Evolutionary conservation across 2,329 filamentous ascomycete genomes (phyloP).

Genomic region (Shiraia bambusicola): DNA sequence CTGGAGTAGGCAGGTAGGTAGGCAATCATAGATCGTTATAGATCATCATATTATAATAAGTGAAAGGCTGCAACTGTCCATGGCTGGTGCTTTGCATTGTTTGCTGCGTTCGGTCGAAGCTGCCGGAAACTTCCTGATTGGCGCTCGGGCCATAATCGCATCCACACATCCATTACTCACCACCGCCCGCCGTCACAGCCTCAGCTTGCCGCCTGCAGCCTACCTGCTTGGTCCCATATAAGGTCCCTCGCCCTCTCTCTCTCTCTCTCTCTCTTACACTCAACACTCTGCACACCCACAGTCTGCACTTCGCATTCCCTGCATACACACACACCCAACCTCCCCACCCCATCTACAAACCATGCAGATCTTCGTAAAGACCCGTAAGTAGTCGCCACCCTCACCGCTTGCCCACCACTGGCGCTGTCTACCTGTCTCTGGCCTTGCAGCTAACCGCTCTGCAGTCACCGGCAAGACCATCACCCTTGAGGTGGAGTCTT

Average conservation of each 20-base stretch:
- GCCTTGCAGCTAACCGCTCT: slow-evolving; percentile 35
- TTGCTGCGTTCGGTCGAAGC: slow-evolving; percentile 21
- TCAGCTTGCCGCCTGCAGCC: slow-evolving; percentile 35
- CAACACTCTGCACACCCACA: slow-evolving; percentile 10
- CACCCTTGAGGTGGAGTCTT: slow-evolving; percentile 68
- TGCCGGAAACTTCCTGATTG: slow-evolving; percentile 40
- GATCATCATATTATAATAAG: too few species aligned
- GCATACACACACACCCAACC: slow-evolving; percentile 6
- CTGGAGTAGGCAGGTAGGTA: background rate
- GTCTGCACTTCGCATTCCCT: slow-evolving; percentile 8
- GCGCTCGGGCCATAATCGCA: slow-evolving; percentile 35
- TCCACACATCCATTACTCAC: slow-evolving; percentile 41
- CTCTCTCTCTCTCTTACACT: slow-evolving; percentile 16
- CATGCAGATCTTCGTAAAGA: slow-evolving; percentile 99
- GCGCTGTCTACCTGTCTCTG: slow-evolving; percentile 8
- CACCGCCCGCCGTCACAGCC: slow-evolving; percentile 36
- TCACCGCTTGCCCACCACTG: slow-evolving; percentile 24
- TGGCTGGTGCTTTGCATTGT: background rate
- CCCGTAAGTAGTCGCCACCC: slow-evolving; percentile 65
- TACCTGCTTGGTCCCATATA: background rate
- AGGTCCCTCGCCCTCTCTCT: background rate
- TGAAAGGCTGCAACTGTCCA: too few species aligned
- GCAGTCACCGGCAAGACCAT: slow-evolving; percentile 68
- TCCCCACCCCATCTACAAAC: background rate
- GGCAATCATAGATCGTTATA: too few species aligned